These are phyloP conservation scores for Lasiosphaeria ovina DNA, from an alignment of 495 filamentous ascomycete genomes.

Conservation along the genomic window DNA sequence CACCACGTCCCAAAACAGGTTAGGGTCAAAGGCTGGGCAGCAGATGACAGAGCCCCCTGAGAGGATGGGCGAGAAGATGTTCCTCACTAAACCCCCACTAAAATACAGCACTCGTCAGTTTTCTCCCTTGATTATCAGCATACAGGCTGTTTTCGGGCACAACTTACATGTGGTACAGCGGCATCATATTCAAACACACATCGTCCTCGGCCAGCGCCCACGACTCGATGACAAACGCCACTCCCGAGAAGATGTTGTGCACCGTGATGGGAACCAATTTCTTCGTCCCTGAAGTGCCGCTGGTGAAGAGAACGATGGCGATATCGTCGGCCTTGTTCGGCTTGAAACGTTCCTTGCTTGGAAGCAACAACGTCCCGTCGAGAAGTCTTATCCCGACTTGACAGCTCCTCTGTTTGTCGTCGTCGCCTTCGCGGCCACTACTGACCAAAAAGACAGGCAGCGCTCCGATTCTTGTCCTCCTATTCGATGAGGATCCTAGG, in stretches of 20 bases:
- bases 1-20: conserved; percentile 48
- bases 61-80: conserved; percentile 41
- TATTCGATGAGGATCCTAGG: neutral
- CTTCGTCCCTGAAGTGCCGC: conserved; percentile 47
- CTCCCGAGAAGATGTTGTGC: conserved; percentile 36
- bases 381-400: neutral
- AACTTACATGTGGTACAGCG: conserved; percentile 41
- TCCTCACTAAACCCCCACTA: conserved; percentile 38
- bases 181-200: conserved; percentile 49
- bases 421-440: too few species aligned
- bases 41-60: conserved; percentile 44
- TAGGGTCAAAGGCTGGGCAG: conserved; percentile 47
- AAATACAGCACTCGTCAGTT: neutral
- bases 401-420: neutral
- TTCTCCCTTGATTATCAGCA: too few species aligned
- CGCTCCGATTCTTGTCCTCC: neutral
- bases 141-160: neutral
- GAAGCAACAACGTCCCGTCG: neutral
- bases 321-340: conserved; percentile 29
- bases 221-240: conserved; percentile 41
- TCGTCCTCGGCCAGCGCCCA: conserved; percentile 36
- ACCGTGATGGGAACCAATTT: conserved; percentile 46
- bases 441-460: neutral
- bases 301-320: conserved; percentile 46
- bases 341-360: neutral